Base-by-base conservation (phyloP, 352 stramenopile species). In the Pythium inflatum region DNA sequence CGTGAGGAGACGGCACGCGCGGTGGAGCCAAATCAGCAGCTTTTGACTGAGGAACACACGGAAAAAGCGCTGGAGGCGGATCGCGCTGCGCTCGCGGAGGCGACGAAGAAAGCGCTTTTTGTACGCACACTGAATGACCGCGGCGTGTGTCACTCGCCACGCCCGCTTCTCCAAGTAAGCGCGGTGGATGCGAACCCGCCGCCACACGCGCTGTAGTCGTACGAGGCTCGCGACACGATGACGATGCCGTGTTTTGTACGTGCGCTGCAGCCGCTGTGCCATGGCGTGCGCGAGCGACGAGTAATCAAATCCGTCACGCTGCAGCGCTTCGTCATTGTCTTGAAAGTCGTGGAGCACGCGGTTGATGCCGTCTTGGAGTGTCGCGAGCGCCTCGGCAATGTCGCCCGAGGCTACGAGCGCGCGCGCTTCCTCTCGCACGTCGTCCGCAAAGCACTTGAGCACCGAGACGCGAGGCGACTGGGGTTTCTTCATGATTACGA, bases 311-410 rank as follows among this genome's bases (percentile, higher is more conserved):
- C 78, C 68, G 5, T 13, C n/a, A n/a, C 18, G 8, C 40, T 55
- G 22, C 48, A 83, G 36, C 40, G 68, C 49, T 49, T 80, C 56
- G 41, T 79, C 68, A 40, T 80, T 77, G 30, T 79, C 71, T 13
- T 79, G 76, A 60, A 80, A 66, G 24, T 84, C 60, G 48, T 71
- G 68, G 5, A 88, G 70, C 24, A 86, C 65, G 59, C 80, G 73
- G 12, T 73, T 71, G 59, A 90, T 87, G 3, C 80, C 80, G 33
- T 65, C 36, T 57, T 90, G 69, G 16, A 90, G 75, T 30, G 74
- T 82, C 13, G 54, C 67, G 11, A 90, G 58, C 7, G 82, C 80
- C 20, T 85, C 80, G 12, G 41, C 51, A 2, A 87, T 56, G 41
- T 63, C 45, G 4, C 80, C 80, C 6, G 63, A 61, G 0, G 36